Evolutionary conservation across 1,139 yeast species (phyloP).

Genomic region (Groenewaldozyma auringiensis): DNA sequence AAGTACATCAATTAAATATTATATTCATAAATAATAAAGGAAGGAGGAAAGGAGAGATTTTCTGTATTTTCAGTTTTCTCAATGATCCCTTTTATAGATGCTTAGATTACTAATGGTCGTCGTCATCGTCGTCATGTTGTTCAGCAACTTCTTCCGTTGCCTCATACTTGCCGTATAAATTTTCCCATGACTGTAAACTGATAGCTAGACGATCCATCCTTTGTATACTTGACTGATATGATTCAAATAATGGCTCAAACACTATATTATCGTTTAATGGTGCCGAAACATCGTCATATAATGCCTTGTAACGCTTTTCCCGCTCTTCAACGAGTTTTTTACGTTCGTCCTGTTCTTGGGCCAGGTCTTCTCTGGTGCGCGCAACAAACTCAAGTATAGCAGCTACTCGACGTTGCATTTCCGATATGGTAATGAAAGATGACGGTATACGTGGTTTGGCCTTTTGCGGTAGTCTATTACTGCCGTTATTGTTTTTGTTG

Average conservation of each 20-base stretch:
- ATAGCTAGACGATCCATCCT: slow-evolving; percentile 66
- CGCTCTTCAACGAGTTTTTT: slow-evolving; percentile 36
- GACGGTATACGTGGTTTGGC: slow-evolving; percentile 80
- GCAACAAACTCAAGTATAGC: slow-evolving; percentile 88
- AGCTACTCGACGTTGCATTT: slow-evolving; percentile 78
- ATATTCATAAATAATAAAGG: neutral
- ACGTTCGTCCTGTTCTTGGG: slow-evolving; percentile 57
- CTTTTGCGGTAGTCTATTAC: neutral
- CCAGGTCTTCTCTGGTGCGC: slow-evolving; percentile 72
- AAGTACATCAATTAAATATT: neutral
- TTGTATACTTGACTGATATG: slow-evolving; percentile 51
- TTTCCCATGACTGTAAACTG: slow-evolving; percentile 69
- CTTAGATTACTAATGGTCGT: too few relatives aligned
- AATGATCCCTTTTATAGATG: too few relatives aligned
- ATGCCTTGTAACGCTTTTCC: slow-evolving; percentile 12
- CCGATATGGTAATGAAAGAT: slow-evolving; percentile 62
- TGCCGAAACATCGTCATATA: slow-evolving; percentile 5
- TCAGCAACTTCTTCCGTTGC: neutral
- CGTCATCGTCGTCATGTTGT: too few relatives aligned
- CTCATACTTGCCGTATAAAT: slow-evolving; percentile 48
- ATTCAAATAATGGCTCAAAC: slow-evolving; percentile 36
- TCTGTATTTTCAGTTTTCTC: neutral
- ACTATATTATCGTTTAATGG: slow-evolving; percentile 7
- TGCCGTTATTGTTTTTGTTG: neutral
- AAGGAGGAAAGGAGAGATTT: neutral